These are phyloP conservation scores for Pseudozyma pruni DNA, from an alignment of 1,284 basidiomycete genomes.

Conservation along the genomic window DNA sequence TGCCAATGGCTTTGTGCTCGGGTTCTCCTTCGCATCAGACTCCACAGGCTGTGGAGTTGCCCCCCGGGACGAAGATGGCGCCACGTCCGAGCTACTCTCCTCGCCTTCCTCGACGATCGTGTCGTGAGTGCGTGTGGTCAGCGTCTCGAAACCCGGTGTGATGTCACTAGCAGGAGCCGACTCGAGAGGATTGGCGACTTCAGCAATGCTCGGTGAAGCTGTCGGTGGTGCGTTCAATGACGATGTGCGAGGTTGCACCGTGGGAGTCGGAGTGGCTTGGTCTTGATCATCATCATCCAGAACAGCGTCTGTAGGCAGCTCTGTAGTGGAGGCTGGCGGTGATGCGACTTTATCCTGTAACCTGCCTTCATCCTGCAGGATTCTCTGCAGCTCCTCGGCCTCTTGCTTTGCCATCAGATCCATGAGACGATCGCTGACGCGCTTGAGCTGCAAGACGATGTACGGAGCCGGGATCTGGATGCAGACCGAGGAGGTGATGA, in stretches of 20 bases:
- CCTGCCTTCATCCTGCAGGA: constrained; percentile 47
- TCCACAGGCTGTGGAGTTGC: constrained; percentile 14
- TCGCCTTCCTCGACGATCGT: constrained; percentile 45
- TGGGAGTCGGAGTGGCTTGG: constrained; percentile 9
- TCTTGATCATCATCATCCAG: neutral
- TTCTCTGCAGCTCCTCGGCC: constrained; percentile 48
- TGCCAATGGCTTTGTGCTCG: too few relatives aligned
- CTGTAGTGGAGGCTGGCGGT: constrained; percentile 25
- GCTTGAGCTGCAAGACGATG: constrained; percentile 50
- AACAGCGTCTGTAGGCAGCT: constrained; percentile 9
- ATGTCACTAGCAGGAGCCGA: constrained; percentile 15
- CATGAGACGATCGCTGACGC: constrained; percentile 50
- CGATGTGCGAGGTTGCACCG: neutral
- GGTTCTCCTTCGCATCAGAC: neutral
- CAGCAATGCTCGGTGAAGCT: neutral
- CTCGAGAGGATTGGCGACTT: constrained; percentile 5
- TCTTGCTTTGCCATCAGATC: constrained; percentile 40
- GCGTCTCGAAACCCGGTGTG: constrained; percentile 32
- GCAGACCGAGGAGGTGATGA: constrained; percentile 57
- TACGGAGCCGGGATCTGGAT: constrained; percentile 54
- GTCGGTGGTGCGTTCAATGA: neutral
- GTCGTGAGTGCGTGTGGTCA: constrained; percentile 24
- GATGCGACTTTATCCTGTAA: constrained; percentile 24
- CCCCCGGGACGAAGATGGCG: constrained; percentile 16
- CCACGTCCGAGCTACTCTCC: constrained; percentile 40